phyloP scores from a whole-genome alignment of 192 early-diverging fungal species.

The Mortierella hygrophila region DNA sequence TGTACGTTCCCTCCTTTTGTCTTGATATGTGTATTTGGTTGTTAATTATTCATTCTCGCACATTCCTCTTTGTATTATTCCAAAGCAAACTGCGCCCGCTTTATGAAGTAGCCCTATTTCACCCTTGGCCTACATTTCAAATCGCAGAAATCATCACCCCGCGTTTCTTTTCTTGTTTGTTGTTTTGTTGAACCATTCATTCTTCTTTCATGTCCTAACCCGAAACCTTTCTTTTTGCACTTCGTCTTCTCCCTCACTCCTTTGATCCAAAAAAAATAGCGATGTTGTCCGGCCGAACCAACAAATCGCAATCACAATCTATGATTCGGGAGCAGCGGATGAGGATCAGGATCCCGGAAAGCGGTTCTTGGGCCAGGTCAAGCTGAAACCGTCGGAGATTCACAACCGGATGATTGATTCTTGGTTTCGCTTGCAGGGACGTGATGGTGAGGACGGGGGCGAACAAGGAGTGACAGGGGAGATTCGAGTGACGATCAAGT shows the following conservation, averaged over 20 bases:
- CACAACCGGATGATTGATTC: slow-evolving; percentile 61
- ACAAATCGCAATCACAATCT: slow-evolving; percentile 52
- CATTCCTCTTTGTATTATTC: not conserved
- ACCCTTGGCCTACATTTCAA: not conserved
- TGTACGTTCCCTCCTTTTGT: slow-evolving; percentile 43
- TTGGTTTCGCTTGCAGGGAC: slow-evolving; percentile 56
- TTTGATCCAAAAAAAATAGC: slow-evolving; percentile 18
- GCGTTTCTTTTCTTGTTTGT: not conserved
- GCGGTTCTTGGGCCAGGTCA: slow-evolving; percentile 60
- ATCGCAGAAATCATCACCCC: too few species aligned
- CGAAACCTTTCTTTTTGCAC: not conserved
- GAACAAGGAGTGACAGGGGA: slow-evolving; percentile 55
- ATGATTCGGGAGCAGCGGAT: slow-evolving; percentile 52
- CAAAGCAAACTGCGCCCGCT: not conserved
- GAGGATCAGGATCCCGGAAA: slow-evolving; percentile 34
- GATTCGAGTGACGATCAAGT: slow-evolving; percentile 60
- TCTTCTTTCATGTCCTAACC: not conserved
- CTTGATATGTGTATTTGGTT: slow-evolving; percentile 1
- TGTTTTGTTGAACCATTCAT: not conserved
- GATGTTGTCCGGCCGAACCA: slow-evolving; percentile 57
- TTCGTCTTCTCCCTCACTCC: not conserved
- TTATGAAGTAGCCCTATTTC: not conserved
- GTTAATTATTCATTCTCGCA: not conserved
- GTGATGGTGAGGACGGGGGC: slow-evolving; percentile 9
- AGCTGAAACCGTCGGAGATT: slow-evolving; percentile 56